Conservation (phyloP, 352 stramenopile species). For the Phytophthora melonis region DNA sequence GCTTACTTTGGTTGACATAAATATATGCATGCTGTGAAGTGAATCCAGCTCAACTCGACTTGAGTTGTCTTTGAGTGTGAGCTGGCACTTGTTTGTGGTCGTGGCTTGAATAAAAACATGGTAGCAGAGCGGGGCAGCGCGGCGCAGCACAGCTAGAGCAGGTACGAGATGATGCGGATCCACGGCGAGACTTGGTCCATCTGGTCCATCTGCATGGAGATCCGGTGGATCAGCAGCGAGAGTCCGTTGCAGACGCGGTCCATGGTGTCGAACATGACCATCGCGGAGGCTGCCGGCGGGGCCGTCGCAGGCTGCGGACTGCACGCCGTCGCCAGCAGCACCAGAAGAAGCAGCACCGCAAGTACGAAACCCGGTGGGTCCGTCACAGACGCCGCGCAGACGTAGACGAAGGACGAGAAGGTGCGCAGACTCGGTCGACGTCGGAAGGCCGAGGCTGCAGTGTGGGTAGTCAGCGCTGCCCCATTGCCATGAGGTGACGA, state of each 20-base stretch:
- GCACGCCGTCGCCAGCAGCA: constrained; percentile 66
- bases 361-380: constrained; percentile 80
- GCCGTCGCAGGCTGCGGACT: constrained; percentile 61
- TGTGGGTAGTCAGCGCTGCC: constrained; percentile 30
- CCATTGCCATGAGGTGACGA: constrained; percentile 17
- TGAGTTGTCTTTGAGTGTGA: not conserved
- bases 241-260: constrained; percentile 73
- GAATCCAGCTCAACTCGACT: constrained; percentile 9
- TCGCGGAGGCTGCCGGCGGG: constrained; percentile 43
- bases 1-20: constrained; percentile 41
- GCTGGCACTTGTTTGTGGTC: not conserved
- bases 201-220: constrained; percentile 67
- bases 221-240: constrained; percentile 69
- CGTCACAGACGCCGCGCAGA: constrained; percentile 73
- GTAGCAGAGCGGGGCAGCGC: not conserved
- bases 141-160: constrained; percentile 42
- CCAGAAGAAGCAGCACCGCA: constrained; percentile 72
- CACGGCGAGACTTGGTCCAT: constrained; percentile 64
- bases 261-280: constrained; percentile 58
- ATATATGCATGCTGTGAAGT: constrained; percentile 38
- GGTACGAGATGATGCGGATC: constrained; percentile 66
- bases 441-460: constrained; percentile 43
- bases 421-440: constrained; percentile 59
- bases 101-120: constrained; percentile 28
- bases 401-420: constrained; percentile 76